Evolutionary conservation across 106 monocot genomes (phyloP).

Genomic region (Hemerocallis citrina): DNA sequence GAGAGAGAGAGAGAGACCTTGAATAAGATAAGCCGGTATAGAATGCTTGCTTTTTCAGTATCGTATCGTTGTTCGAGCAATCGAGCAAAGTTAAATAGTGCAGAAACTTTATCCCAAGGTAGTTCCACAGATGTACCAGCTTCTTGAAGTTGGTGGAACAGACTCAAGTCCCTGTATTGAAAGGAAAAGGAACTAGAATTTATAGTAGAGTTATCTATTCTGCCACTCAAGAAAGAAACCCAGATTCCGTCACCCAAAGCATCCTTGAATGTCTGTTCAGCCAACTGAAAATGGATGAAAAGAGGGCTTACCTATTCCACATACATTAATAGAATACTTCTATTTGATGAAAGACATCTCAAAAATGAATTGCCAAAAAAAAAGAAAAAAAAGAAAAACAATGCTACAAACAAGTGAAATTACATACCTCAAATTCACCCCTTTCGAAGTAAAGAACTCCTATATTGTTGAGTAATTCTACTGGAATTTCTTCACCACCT

Average conservation of each 20-base stretch:
- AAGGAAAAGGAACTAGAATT: slow-evolving; percentile 38
- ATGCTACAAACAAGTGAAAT: no score
- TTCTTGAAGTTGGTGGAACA: slow-evolving; percentile 79
- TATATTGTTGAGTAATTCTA: slow-evolving; percentile 87
- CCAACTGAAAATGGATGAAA: slow-evolving; percentile 45
- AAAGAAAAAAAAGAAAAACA: neutral
- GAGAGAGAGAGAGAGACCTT: slow-evolving; percentile 47
- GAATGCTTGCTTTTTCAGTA: slow-evolving; percentile 56
- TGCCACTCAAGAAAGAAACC: slow-evolving; percentile 49
- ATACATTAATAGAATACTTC: no score
- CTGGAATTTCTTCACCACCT: slow-evolving; percentile 59
- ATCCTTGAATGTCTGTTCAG: slow-evolving; percentile 86
- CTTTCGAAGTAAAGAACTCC: slow-evolving; percentile 30
- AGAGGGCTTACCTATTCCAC: neutral
- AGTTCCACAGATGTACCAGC: slow-evolving; percentile 52
- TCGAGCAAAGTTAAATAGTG: slow-evolving; percentile 85
- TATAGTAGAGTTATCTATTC: slow-evolving; percentile 21
- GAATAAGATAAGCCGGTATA: slow-evolving; percentile 79
- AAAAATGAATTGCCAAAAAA: neutral
- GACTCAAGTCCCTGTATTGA: slow-evolving; percentile 54
- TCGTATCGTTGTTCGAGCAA: slow-evolving; percentile 76
- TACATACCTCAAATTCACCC: slow-evolving; percentile 92
- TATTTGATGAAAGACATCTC: no score
- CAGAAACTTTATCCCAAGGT: slow-evolving; percentile 85
- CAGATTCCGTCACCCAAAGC: slow-evolving; percentile 82